Percentiles rank a stretch among this genome's conserved stretches.
phyloP scores from a whole-genome alignment of 2,329 filamentous ascomycete genomes.

The Penicillium griseofulvum region DNA sequence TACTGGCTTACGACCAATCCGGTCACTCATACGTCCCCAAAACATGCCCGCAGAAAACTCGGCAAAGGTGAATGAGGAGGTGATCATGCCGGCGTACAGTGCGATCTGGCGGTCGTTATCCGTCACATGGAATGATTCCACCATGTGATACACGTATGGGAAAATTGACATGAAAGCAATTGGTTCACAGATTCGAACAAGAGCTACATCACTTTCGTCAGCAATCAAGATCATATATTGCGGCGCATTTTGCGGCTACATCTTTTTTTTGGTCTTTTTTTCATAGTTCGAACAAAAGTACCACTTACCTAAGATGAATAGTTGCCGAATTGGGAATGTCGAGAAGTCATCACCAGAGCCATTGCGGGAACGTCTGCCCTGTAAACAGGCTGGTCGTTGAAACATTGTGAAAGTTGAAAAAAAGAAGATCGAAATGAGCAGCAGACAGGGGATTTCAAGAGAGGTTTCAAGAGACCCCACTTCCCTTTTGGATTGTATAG shows the following conservation, averaged over 20 bases:
- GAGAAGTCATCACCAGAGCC: slow-evolving; percentile 33
- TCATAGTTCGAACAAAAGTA: slow-evolving; percentile 25
- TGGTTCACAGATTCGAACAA: slow-evolving; percentile 95
- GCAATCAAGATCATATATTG: background rate
- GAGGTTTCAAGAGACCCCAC: slow-evolving; percentile 9
- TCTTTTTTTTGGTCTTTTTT: background rate
- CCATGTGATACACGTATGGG: slow-evolving; percentile 98
- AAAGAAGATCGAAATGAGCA: background rate
- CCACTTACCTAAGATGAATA: slow-evolving; percentile 50
- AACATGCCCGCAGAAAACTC: slow-evolving; percentile 90
- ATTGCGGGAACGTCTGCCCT: slow-evolving; percentile 30
- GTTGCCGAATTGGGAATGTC: slow-evolving; percentile 57
- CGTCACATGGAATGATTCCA: slow-evolving; percentile 83
- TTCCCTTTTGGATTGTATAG: slow-evolving; percentile 16
- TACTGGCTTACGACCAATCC: slow-evolving; percentile 87
- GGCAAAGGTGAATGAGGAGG: slow-evolving; percentile 90
- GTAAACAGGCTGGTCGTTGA: slow-evolving; percentile 34
- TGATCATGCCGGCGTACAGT: slow-evolving; percentile 92
- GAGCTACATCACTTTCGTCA: slow-evolving; percentile 52
- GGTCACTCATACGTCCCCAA: slow-evolving; percentile 91
- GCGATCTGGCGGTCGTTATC: slow-evolving; percentile 76
- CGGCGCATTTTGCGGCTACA: background rate
- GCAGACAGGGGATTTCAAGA: background rate
- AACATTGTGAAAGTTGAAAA: slow-evolving; percentile 30
- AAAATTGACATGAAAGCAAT: slow-evolving; percentile 99